Conservation (phyloP, 441 rosid genomes). For the Aquilaria agallochum region DNA sequence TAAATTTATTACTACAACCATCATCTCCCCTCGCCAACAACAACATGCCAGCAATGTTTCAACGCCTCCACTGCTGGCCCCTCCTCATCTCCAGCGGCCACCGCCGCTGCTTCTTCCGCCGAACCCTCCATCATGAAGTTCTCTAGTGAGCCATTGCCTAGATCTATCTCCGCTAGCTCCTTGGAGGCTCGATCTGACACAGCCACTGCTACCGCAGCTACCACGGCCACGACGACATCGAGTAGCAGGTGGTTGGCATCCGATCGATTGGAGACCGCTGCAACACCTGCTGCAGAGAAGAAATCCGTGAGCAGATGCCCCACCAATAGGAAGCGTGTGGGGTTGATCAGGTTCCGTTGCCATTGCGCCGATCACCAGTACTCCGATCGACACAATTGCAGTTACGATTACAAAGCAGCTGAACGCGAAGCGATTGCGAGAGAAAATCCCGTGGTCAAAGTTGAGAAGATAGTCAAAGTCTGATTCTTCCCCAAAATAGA, state of each 20-base stretch:
- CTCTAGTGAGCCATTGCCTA: slow-evolving; percentile 16
- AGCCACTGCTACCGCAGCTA: slow-evolving; percentile 1
- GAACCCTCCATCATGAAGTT: slow-evolving; percentile 36
- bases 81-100: slow-evolving; percentile 18
- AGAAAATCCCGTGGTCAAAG: no score
- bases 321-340: no score
- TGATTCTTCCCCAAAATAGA: no score
- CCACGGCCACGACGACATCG: not conserved
- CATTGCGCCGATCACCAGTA: slow-evolving; percentile 95
- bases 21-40: slow-evolving; percentile 53
- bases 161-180: slow-evolving; percentile 20
- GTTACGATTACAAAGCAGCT: no score
- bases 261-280: slow-evolving; percentile 26
- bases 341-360: slow-evolving; percentile 87
- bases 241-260: slow-evolving; percentile 12
- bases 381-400: slow-evolving; percentile 48
- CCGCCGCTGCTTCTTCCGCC: slow-evolving; percentile 9
- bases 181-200: slow-evolving; percentile 14
- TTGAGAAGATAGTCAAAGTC: no score
- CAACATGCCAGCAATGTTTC: slow-evolving; percentile 90
- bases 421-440: no score
- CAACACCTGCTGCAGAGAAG: slow-evolving; percentile 4
- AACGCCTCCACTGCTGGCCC: slow-evolving; percentile 48
- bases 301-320: no score
- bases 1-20: no score